These are phyloP conservation scores for Ligustrum vulgare DNA, from an alignment of 257 asterid genomes.

Conservation along the genomic window DNA sequence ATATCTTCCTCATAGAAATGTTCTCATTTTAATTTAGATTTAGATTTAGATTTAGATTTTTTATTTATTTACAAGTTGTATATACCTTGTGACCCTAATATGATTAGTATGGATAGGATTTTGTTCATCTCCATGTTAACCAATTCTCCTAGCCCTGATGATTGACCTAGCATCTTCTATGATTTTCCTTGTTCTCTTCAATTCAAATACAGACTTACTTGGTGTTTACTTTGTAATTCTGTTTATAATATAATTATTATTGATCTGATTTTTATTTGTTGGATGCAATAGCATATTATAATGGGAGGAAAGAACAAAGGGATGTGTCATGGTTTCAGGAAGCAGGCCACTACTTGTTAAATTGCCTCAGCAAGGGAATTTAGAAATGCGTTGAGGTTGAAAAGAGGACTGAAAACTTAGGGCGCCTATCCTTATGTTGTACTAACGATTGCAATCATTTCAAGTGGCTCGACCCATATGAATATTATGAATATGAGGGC, in stretches of 20 bases:
- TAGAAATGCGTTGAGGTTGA: too few relatives aligned
- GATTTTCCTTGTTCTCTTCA: background rate
- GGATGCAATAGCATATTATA: too few relatives aligned
- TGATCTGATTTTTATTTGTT: too few relatives aligned
- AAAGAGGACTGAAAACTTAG: too few relatives aligned
- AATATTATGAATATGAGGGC: too few relatives aligned
- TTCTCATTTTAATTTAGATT: conserved; percentile 13
- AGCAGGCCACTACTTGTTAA: too few relatives aligned
- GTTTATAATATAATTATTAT: background rate
- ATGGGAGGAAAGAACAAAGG: too few relatives aligned
- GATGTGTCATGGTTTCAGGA: too few relatives aligned
- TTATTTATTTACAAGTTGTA: conserved; percentile 36
- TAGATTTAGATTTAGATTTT: conserved; percentile 23
- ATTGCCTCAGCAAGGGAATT: too few relatives aligned
- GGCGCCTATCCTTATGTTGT: too few relatives aligned
- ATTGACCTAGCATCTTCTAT: conserved; percentile 6
- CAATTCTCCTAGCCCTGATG: conserved; percentile 19
- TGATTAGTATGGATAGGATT: conserved; percentile 24
- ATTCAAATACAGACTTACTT: background rate
- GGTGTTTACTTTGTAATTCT: background rate
- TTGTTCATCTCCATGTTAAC: background rate
- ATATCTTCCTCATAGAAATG: conserved; percentile 9
- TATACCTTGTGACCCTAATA: conserved; percentile 38
- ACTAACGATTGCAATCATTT: too few relatives aligned
- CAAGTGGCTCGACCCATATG: too few relatives aligned